Base-by-base conservation (phyloP, 345 rosid species). In the Salix caprea region DNA sequence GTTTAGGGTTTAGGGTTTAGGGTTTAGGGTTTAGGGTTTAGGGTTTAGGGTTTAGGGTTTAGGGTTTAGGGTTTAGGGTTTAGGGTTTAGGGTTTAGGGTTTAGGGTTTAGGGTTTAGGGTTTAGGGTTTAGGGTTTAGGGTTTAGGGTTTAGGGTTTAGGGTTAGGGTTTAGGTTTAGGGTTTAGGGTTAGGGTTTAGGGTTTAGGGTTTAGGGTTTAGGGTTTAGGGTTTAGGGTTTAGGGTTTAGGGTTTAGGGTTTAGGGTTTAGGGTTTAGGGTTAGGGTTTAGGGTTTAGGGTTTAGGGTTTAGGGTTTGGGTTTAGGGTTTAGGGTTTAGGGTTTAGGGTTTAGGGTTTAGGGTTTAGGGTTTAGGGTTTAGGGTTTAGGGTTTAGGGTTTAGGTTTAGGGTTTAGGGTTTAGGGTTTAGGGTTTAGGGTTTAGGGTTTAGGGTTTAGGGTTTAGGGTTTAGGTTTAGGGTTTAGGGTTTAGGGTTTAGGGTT, bases 381-480 rank as follows among this genome's bases (percentile, higher is more conserved):
- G 73, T 76, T 76, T 67, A 50, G 78, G 78, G 71, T 67, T 76
- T 54, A 69, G 73, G 78, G 71, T 68, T 75, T 52, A 62, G 78
- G 78, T 67, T 76, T 76, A 67, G 72, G 73, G 76, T 73, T 73
- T 73, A 73, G 76, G 76, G 76, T 73, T 73, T 73, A 73, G 78
- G 73, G 67, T 68, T 68, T 68, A 68, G 78, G 78, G 78, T 76
- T 74, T 74, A 65, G 71, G 71, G 77, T 65, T 74, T 68, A 68
- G 78, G 78, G 78, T 76, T 76, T 76, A 76, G 78, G 78, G 78
- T 76, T 76, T 76, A 76, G 78, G 78, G 78, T 76, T 76, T 76
- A 76, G 78, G 78, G 73, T 76, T 76, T 76, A 52, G 73, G 71
- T 67, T 73, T 73, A 58, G 36, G 71, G 78, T 64, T 67, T 76